Evolutionary conservation across 331 rosid species (phyloP).

Genomic region (Acacia pycnantha): DNA sequence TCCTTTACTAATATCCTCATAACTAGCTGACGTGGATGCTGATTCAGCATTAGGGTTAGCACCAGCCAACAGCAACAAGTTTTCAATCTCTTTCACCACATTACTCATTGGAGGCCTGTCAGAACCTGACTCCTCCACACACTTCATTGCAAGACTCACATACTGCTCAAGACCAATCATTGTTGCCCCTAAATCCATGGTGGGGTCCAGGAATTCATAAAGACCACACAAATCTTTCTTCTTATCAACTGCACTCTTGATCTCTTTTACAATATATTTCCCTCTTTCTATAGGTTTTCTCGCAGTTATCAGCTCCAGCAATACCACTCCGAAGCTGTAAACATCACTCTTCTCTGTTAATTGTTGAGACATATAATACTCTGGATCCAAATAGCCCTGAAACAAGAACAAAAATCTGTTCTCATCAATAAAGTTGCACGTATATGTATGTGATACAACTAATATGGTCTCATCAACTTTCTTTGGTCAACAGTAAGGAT

Average conservation of each 20-base stretch:
- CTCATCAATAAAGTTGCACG: constrained; percentile 6
- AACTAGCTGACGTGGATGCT: constrained; percentile 42
- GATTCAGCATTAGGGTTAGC: constrained; percentile 47
- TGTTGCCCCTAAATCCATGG: constrained; percentile 33
- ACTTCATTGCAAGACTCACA: constrained; percentile 48
- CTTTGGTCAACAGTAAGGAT: background rate
- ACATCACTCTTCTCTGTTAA: constrained; percentile 67
- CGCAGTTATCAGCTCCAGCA: constrained; percentile 62
- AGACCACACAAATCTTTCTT: constrained; percentile 45
- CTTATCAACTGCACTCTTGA: constrained; percentile 34
- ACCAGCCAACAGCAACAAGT: constrained; percentile 42
- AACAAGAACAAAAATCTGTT: constrained; percentile 5
- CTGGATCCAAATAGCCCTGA: constrained; percentile 70
- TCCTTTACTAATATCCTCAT: constrained; percentile 32
- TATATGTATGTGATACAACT: background rate
- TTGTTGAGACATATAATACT: constrained; percentile 55
- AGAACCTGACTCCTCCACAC: constrained; percentile 48
- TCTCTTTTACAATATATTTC: constrained; percentile 49
- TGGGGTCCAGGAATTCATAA: constrained; percentile 37
- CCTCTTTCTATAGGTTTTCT: constrained; percentile 56
- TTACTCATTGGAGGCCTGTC: constrained; percentile 54
- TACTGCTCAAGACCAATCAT: constrained; percentile 41
- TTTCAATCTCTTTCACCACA: constrained; percentile 46
- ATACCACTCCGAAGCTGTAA: constrained; percentile 60
- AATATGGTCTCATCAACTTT: background rate